Conservation (phyloP, 2,329 filamentous ascomycete genomes). For the Aspergillus hortae region DNA sequence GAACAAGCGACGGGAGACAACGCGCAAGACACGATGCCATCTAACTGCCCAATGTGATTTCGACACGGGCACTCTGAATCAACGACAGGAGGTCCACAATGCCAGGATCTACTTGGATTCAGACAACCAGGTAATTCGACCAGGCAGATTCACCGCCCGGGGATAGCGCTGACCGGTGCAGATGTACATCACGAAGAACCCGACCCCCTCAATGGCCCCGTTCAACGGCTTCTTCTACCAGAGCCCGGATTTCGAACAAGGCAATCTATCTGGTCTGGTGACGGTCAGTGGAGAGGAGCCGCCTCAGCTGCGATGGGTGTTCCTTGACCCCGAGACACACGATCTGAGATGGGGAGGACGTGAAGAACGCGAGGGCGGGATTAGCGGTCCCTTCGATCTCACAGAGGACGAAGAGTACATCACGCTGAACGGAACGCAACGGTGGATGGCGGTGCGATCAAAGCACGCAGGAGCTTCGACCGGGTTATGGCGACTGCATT, state of each 20-base stretch:
- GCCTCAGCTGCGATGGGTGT: constrained; percentile 9
- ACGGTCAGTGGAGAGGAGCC: constrained; percentile 4
- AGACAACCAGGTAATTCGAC: constrained; percentile 4
- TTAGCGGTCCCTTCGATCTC: constrained; percentile 14
- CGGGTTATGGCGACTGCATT: not conserved
- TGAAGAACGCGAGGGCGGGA: constrained; percentile 5
- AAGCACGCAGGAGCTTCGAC: not conserved
- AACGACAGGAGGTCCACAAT: constrained; percentile 7
- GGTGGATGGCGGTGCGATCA: constrained; percentile 8
- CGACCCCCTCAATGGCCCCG: not conserved
- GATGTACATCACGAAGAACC: constrained; percentile 8
- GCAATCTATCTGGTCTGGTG: constrained; percentile 5
- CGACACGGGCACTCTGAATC: not conserved
- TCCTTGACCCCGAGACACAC: constrained; percentile 5
- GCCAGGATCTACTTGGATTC: constrained; percentile 5
- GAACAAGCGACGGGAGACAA: constrained; percentile 1
- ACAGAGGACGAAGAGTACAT: constrained; percentile 11
- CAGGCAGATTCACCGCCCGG: not conserved
- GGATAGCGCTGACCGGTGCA: not conserved
- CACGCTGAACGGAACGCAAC: constrained; percentile 10
- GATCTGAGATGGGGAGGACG: constrained; percentile 10
- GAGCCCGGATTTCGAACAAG: constrained; percentile 2
- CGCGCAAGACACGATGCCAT: constrained; percentile 4
- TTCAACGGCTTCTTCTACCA: constrained; percentile 7
- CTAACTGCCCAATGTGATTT: not conserved